A percentile compares a stretch with the other conserved stretches of the same genome.
Conservation (phyloP, 257 asterid genomes). For the Primulina huaijiensis region DNA sequence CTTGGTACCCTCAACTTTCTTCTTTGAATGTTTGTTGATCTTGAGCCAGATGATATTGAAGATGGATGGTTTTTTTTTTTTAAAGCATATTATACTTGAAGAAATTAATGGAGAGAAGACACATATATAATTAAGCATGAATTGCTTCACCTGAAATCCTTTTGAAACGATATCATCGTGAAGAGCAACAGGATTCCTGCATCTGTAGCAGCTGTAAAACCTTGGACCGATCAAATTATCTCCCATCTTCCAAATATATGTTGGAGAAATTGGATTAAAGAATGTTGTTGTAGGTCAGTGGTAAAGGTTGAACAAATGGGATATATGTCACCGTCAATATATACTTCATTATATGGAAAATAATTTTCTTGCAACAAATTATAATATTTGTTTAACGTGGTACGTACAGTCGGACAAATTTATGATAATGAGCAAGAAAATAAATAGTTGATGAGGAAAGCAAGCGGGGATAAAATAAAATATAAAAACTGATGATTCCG, state of each 20-base stretch:
- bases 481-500: conserved; percentile 23
- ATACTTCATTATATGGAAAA: conserved; percentile 3
- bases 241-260: conserved; percentile 22
- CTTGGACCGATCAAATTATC: conserved; percentile 35
- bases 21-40: not conserved
- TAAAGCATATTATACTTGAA: too few species aligned
- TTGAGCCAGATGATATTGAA: not conserved
- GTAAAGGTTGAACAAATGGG: not conserved
- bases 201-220: conserved; percentile 64
- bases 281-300: not conserved
- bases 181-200: conserved; percentile 55
- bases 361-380: conserved; percentile 16
- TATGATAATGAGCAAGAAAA: not conserved
- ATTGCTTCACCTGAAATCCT: conserved; percentile 46
- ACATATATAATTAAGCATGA: not conserved
- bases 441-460: conserved; percentile 5
- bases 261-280: not conserved
- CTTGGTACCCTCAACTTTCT: not conserved
- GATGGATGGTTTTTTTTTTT: not conserved
- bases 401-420: not conserved
- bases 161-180: conserved; percentile 63
- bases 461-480: conserved; percentile 27
- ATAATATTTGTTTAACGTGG: not conserved
- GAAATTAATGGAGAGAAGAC: not conserved
- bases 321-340: not conserved